Percentiles rank a stretch among this genome's conserved stretches.
phyloP scores from a whole-genome alignment of 257 asterid species.

The Ophiorrhiza pumila region DNA sequence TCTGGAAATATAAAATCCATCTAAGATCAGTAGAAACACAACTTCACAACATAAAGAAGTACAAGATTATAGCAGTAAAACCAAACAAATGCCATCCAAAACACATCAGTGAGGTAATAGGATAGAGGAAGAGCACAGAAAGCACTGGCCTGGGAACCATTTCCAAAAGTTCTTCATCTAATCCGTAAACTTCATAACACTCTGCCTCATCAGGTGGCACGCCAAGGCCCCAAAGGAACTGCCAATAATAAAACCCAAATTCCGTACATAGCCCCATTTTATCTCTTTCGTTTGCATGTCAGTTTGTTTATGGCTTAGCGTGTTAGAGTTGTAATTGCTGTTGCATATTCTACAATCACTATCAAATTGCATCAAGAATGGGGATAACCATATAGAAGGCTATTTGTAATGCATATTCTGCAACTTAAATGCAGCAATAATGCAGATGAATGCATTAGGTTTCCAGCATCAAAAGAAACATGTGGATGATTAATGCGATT shows the following conservation, averaged over 20 bases:
- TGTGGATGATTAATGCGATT: no score
- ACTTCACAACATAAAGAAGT: background rate
- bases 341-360: no score
- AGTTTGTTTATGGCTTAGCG: background rate
- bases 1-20: slow-evolving; percentile 45
- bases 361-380: no score
- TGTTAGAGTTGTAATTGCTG: background rate
- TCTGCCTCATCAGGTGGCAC: slow-evolving; percentile 66
- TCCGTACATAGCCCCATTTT: background rate
- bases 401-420: no score
- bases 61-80: background rate
- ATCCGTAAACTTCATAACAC: slow-evolving; percentile 93
- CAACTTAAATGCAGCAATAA: no score
- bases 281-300: background rate
- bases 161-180: slow-evolving; percentile 84
- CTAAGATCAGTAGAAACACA: slow-evolving; percentile 13
- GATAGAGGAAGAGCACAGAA: slow-evolving; percentile 84
- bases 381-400: no score
- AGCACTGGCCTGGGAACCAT: slow-evolving; percentile 97
- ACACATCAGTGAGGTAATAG: slow-evolving; percentile 65
- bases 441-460: no score
- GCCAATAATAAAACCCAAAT: slow-evolving; percentile 22
- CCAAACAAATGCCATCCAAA: background rate
- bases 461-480: no score
- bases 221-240: slow-evolving; percentile 97